phyloP scores from a whole-genome alignment of 1,284 basidiomycete species.

The Fistulina hepatica region DNA sequence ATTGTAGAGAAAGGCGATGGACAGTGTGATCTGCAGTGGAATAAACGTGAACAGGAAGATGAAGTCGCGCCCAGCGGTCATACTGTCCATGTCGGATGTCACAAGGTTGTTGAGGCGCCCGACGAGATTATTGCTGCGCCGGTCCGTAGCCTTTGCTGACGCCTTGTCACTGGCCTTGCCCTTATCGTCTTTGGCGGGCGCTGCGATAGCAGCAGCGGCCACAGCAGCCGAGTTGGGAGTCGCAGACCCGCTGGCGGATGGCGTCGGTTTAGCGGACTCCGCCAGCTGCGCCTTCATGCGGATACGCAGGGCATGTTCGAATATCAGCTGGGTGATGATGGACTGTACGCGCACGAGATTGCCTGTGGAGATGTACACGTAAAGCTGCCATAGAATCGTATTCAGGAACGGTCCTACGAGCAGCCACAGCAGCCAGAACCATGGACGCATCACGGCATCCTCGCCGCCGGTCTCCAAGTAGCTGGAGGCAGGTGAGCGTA shows the following conservation, averaged over 20 bases:
- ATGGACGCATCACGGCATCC: conserved; percentile 31
- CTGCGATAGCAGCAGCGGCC: conserved; percentile 4
- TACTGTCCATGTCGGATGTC: conserved; percentile 38
- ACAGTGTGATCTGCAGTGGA: conserved; percentile 34
- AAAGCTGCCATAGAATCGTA: conserved; percentile 13
- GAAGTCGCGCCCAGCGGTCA: conserved; percentile 34
- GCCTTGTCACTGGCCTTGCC: conserved; percentile 17
- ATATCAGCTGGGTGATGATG: conserved; percentile 46
- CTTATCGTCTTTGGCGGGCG: no score
- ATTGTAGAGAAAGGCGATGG: conserved; percentile 31
- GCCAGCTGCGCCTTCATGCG: conserved; percentile 35
- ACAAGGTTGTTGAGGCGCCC: conserved; percentile 53
- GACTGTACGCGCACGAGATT: conserved; percentile 26
- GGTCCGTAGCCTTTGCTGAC: conserved; percentile 17
- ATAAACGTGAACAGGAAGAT: conserved; percentile 28
- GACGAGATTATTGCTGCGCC: conserved; percentile 28
- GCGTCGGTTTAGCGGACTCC: conserved; percentile 7
- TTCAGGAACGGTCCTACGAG: conserved; percentile 25
- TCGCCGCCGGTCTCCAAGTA: conserved; percentile 29
- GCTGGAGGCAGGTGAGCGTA: not conserved
- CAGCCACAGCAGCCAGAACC: conserved; percentile 51
- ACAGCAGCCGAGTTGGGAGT: conserved; percentile 8
- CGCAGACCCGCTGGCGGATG: conserved; percentile 12
- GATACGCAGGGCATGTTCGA: conserved; percentile 47
- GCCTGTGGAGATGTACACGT: conserved; percentile 9